phyloP scores from a whole-genome alignment of 805 yeast genomes.

The Scheffersomyces coipomensis region DNA sequence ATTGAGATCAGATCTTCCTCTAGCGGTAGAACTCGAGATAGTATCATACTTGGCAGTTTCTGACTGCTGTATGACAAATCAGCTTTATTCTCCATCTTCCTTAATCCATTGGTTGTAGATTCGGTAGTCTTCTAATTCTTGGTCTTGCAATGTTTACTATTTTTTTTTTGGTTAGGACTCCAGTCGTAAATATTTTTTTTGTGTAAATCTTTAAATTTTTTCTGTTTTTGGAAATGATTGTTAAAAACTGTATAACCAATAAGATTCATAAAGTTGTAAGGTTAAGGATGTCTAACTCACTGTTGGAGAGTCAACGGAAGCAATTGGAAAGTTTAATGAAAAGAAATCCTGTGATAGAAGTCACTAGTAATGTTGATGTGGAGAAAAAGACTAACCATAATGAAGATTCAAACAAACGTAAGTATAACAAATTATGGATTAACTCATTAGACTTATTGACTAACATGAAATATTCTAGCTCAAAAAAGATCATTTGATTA shows the following conservation, averaged over 20 bases:
- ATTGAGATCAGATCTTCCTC: constrained; percentile 3
- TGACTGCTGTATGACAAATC: neutral
- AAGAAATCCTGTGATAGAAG: neutral
- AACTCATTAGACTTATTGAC: too few species aligned
- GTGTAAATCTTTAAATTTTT: too few species aligned
- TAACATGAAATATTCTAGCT: neutral
- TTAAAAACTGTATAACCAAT: too few species aligned
- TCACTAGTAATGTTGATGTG: neutral
- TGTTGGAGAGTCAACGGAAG: neutral
- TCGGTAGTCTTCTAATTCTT: neutral
- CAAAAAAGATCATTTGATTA: constrained; percentile 4
- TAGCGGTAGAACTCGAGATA: neutral
- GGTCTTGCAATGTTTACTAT: neutral
- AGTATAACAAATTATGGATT: neutral
- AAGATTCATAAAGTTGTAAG: too few species aligned
- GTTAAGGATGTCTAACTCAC: neutral
- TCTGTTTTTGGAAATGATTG: too few species aligned
- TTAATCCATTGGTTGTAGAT: too few species aligned
- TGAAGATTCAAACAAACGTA: neutral
- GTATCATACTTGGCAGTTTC: neutral
- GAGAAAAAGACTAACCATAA: neutral
- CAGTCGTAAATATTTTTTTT: neutral
- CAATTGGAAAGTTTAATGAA: constrained; percentile 2
- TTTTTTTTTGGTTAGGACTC: neutral
- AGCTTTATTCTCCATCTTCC: neutral